A percentile compares a stretch with the other conserved stretches of the same genome.
phyloP scores from a whole-genome alignment of 2,329 filamentous ascomycete genomes.

The Phyllosticta citribraziliensis region DNA sequence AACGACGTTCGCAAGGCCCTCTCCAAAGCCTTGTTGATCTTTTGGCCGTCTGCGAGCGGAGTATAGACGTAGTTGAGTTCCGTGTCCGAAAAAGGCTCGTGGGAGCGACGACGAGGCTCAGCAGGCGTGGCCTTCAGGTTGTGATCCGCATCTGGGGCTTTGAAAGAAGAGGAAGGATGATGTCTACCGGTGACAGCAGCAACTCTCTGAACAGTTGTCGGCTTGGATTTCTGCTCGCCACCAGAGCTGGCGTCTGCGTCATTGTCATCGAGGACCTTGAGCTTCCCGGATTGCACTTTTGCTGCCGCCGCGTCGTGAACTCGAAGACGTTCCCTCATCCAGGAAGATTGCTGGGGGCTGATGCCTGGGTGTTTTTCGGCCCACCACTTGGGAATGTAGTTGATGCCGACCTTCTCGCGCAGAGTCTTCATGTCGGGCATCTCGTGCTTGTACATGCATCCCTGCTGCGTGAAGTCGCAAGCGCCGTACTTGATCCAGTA shows the following conservation, averaged over 20 bases:
- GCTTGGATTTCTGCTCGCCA: neutral
- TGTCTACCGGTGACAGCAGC: neutral
- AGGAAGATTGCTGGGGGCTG: neutral
- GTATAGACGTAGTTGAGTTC: neutral
- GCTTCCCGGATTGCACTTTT: neutral
- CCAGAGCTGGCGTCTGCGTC: neutral
- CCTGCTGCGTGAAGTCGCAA: slow-evolving; percentile 76
- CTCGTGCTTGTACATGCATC: slow-evolving; percentile 83
- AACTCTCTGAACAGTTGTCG: neutral
- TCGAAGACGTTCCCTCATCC: neutral
- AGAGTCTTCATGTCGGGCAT: slow-evolving; percentile 70
- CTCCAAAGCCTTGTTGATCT: neutral
- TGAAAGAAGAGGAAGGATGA: neutral
- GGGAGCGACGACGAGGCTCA: neutral
- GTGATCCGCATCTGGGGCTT: neutral
- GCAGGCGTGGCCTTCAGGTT: neutral
- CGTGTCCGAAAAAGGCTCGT: neutral
- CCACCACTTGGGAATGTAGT: slow-evolving; percentile 45
- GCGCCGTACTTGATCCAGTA: slow-evolving; percentile 83
- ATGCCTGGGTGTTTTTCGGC: neutral
- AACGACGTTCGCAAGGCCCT: neutral
- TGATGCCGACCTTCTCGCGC: slow-evolving; percentile 54
- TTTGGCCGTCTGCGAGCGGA: neutral
- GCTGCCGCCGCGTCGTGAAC: neutral
- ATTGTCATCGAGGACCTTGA: neutral